Evolutionary conservation across 257 asterid genomes (phyloP).

Genomic region (Gardenia jasminoides): DNA sequence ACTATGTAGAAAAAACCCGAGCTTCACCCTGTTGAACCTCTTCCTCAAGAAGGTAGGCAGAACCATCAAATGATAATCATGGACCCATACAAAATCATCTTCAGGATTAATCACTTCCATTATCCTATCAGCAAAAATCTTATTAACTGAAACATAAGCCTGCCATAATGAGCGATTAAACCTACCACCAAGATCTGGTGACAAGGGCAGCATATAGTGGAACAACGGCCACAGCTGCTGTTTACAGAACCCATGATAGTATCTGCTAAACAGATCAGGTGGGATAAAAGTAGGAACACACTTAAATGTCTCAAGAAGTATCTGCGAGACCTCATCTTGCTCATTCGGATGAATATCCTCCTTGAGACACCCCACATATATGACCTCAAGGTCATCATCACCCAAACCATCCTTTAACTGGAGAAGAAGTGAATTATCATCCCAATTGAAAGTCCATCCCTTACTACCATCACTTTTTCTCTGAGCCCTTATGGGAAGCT

Average conservation of each 20-base stretch:
- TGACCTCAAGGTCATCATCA: slow-evolving; percentile 66
- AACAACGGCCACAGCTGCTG: slow-evolving; percentile 87
- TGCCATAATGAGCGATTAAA: slow-evolving; percentile 77
- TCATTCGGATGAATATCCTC: slow-evolving; percentile 83
- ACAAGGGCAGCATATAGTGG: slow-evolving; percentile 84
- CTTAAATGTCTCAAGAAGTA: slow-evolving; percentile 67
- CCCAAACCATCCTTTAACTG: slow-evolving; percentile 76
- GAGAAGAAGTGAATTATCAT: slow-evolving; percentile 69
- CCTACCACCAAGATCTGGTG: slow-evolving; percentile 85
- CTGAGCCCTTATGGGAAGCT: slow-evolving; percentile 73
- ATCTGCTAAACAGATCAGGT: slow-evolving; percentile 57
- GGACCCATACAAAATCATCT: slow-evolving; percentile 86
- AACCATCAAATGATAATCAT: slow-evolving; percentile 85
- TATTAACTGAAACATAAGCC: slow-evolving; percentile 86
- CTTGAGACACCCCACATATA: slow-evolving; percentile 81
- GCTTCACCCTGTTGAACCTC: slow-evolving; percentile 81
- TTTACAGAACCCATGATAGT: slow-evolving; percentile 83
- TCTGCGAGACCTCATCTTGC: slow-evolving; percentile 85
- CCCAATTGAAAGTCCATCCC: slow-evolving; percentile 85
- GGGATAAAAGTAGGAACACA: slow-evolving; percentile 86
- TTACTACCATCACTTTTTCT: slow-evolving; percentile 43
- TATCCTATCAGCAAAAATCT: slow-evolving; percentile 81
- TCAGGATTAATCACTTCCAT: slow-evolving; percentile 94
- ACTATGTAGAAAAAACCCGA: slow-evolving; percentile 82
- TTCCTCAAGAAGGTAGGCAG: slow-evolving; percentile 85